These are phyloP conservation scores for Domatiomyces globalis DNA, from an alignment of 2,329 filamentous ascomycete species.

Conservation along the genomic window DNA sequence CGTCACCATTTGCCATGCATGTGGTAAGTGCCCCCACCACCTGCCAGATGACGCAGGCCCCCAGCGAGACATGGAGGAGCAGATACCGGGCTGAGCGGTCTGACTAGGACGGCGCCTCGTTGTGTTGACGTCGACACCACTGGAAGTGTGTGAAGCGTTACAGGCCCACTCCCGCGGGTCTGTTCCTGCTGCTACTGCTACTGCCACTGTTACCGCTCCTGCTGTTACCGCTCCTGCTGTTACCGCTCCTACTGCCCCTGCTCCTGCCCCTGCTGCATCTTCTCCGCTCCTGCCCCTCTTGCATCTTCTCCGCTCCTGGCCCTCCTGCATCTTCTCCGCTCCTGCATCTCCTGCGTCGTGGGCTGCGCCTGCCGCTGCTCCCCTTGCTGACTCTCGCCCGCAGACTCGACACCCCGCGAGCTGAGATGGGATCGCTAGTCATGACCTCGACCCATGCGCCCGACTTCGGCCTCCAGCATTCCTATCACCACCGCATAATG, in stretches of 20 bases:
- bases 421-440: constrained; percentile 48
- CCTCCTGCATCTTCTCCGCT: constrained; percentile 7
- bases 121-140: not conserved
- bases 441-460: constrained; percentile 53
- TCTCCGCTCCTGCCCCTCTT: not conserved
- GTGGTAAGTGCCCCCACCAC: not conserved
- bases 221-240: constrained; percentile 4
- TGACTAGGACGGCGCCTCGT: too few relatives aligned
- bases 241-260: not conserved
- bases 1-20: not conserved
- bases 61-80: not conserved
- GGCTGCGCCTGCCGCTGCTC: not conserved
- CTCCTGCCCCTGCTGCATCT: constrained; percentile 1
- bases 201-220: constrained; percentile 5
- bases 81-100: not conserved
- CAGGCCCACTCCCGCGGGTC: too few relatives aligned
- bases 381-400: constrained; percentile 5
- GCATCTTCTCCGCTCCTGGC: constrained; percentile 4
- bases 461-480: constrained; percentile 51
- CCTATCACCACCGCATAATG: constrained; percentile 46
- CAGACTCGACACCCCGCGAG: constrained; percentile 16
- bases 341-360: not conserved
- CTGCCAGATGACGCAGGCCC: not conserved
- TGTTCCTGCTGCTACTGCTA: not conserved
- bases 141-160: not conserved